Base-by-base conservation (phyloP, 768 basidiomycete genomes). In the Auriculariales sp. region DNA sequence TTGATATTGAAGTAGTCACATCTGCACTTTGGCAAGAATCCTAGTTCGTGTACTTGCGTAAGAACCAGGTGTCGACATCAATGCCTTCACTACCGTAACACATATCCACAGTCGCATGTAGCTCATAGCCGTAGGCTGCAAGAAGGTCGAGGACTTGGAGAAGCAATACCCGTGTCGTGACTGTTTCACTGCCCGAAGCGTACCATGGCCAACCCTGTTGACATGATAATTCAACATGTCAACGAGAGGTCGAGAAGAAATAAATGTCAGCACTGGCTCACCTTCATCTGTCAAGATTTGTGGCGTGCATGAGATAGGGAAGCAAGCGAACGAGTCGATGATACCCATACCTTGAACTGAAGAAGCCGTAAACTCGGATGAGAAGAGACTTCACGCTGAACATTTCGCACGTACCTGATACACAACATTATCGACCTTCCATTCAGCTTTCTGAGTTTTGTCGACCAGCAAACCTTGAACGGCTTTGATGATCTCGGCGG, bases 401-500 rank as follows among this genome's bases (percentile, higher is more conserved):
- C 10, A n/a, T n/a, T n/a, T n/a, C n/a, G n/a, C n/a, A n/a, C n/a
- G n/a, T n/a, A n/a, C n/a, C 51, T 52, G 46, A 30, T 46, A 52
- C 4, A 47, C 51, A 9, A 52, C 31, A 17, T 36, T 34, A 12
- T 4, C 15, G 6, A 52, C n/a, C 47, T 52, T 52, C 51, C 51
- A 52, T 14, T 34, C 46, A 31, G 47, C 51, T 10, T 29, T 24
- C 35, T 52, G 51, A 17, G 48, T 27, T 12, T 34, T 34, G n/a
- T 22, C 47, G 14, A 17, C 51, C 24, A 46, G 46, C 9, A 42
- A 24, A 25, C 29, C 27, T 28, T 48, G 47, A 17, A 63, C 60
- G 4, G 59, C 57, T 22, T 56, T 42, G 46, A 51, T 55, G 1
- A 56, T 48, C 3, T 51, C 51, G 34, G 57, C 50, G 3, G 58